Percentiles rank a stretch among this genome's conserved stretches.
Conservation (phyloP, 768 basidiomycete species). For the Pilatotrama ljubarskyi region DNA sequence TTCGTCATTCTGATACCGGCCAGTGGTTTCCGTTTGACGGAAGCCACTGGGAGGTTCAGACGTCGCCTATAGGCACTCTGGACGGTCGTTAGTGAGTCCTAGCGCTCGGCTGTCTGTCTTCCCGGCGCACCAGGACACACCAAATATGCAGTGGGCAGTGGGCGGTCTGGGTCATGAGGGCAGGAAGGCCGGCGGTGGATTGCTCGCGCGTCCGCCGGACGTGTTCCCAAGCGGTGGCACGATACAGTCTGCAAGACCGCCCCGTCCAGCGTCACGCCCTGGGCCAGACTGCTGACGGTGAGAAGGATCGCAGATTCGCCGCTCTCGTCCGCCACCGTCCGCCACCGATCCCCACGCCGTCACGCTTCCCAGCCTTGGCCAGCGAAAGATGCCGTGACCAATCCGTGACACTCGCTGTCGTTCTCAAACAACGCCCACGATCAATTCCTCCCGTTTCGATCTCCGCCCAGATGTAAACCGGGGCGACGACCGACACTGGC, state of each 20-base stretch:
- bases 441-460: constrained; percentile 9
- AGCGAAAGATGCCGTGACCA: constrained; percentile 6
- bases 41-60: too few relatives aligned
- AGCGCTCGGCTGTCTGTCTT: background rate
- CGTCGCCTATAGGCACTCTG: too few relatives aligned
- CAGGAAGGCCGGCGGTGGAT: constrained; percentile 7
- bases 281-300: constrained; percentile 3
- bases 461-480: constrained; percentile 19
- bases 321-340: constrained; percentile 12
- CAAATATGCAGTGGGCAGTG: background rate
- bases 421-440: constrained; percentile 7
- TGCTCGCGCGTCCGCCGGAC: constrained; percentile 1
- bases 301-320: background rate
- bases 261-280: background rate
- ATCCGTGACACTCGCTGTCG: constrained; percentile 10
- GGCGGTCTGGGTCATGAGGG: constrained; percentile 6
- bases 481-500: constrained; percentile 12
- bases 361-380: constrained; percentile 4
- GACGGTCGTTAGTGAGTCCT: too few relatives aligned
- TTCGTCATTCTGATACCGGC: too few relatives aligned
- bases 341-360: constrained; percentile 11
- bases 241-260: background rate
- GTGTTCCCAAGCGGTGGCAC: constrained; percentile 8
- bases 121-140: background rate
- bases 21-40: too few relatives aligned